Base-by-base conservation (phyloP, 2,329 filamentous ascomycete genomes). In the Alternaria conjuncta region DNA sequence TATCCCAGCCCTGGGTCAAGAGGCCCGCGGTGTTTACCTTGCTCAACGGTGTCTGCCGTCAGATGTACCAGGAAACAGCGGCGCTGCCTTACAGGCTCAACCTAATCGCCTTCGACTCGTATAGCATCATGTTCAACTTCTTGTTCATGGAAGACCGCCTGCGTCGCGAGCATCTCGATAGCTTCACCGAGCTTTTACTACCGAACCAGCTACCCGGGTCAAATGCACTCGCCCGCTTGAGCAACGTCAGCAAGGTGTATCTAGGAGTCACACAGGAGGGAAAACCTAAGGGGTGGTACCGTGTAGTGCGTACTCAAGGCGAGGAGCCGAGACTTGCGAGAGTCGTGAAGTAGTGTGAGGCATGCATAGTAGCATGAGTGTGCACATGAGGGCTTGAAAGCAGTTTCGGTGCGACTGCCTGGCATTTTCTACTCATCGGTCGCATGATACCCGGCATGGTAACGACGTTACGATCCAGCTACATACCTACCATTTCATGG, bases 21-120 rank as follows among this genome's bases (percentile, higher is more conserved):
- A 44, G 51, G 2, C 28, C 59, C 0, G 60, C 18, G 2, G 55
- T 57, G 4, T 71, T 72, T 46, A 75, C 70, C 5, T 57, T 71
- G 4, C 63, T 78, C 3, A 77, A 69, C 47, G 54, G 56, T 13
- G 65, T 78, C 9, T 76, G 74, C 54, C 72, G 75, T 10, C 76
- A 78, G 47, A 54, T 78, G 13, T 75, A 77, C 41, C 21, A 67
- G 21, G 76, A 78, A 63, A 77, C 76, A 5, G 69, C 70, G 15
- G 57, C 49, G 4, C 45, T 78, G 9, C 75, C 75, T 0, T 78
- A 71, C 46, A 64, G 67, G 44, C 62, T 74, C 5, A 76, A 75
- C 44, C 23, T 55, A 5, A 65, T 76, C 15, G 67, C 63, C 6
- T 77, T 78, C 47, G 60, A 53, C 13, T 66, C 64, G 4, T 41